Evolutionary conservation across 163 green algal genomes (phyloP).

Genomic region (Prototheca cutis): DNA sequence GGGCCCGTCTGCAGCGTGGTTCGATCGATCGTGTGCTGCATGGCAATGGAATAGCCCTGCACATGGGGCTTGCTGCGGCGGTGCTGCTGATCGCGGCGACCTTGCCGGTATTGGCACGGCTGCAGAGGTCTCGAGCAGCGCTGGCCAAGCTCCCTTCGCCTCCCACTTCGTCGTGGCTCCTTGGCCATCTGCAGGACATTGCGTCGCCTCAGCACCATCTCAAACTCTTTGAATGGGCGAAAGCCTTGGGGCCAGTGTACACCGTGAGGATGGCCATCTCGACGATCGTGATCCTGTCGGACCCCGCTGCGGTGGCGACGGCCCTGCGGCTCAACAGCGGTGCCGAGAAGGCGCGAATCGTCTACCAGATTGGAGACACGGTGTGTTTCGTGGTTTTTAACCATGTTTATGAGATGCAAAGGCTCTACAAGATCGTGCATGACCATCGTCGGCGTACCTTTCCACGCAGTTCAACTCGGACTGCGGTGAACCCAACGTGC

Average conservation of each 20-base stretch:
- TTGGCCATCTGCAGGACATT: neutral
- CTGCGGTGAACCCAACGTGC: neutral
- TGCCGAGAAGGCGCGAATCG: neutral
- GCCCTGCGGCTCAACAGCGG: neutral
- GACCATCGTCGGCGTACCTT: neutral
- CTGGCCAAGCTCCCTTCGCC: neutral
- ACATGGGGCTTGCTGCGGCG: too few relatives aligned
- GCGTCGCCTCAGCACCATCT: neutral
- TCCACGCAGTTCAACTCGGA: slow-evolving; percentile 1
- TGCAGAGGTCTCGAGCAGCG: too few relatives aligned
- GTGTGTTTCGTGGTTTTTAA: neutral
- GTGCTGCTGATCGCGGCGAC: too few relatives aligned
- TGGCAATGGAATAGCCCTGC: too few relatives aligned
- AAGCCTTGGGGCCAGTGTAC: neutral
- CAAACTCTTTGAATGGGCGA: neutral
- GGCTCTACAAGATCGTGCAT: neutral
- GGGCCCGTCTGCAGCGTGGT: too few relatives aligned
- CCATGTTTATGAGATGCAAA: neutral
- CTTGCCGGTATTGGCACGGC: too few relatives aligned
- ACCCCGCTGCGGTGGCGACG: neutral
- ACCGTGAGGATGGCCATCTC: neutral
- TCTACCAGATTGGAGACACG: neutral
- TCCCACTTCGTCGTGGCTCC: neutral
- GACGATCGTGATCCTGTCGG: neutral
- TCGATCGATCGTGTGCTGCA: too few relatives aligned